Base-by-base conservation (phyloP, 208 protist genomes). In the Acanthamoeba castellanii region DNA sequence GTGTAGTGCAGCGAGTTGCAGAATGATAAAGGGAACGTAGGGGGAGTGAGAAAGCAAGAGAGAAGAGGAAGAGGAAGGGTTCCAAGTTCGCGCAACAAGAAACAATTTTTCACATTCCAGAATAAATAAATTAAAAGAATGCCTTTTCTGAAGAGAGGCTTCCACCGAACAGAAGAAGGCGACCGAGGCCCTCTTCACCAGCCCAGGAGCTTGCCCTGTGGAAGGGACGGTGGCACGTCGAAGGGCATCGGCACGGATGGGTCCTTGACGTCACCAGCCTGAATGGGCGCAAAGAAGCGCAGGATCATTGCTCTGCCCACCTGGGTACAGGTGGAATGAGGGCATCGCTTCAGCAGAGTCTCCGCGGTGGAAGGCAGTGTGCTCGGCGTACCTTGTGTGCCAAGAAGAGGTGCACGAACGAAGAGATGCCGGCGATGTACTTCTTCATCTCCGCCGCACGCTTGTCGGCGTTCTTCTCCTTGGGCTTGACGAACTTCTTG, bases 401-500 rank as follows among this genome's bases (percentile, higher is more conserved):
- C 18, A 85, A 34, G 78, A 37, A 85, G 47, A 85, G 78, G 30
- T 85, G 78, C 16, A 85, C 78, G 45, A 85, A 85, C 45, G 78
- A 85, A 52, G 78, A 85, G 47, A 85, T 85, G 22, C 78, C 78
- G n/a, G 78, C 78, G 11, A 85, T 32, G 47, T 85, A 85, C 47
- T 59, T 85, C 78, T 85, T 85, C 78, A 85, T 85, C 78, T 85
- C 78, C 9, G 78, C 47, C 25, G n/a, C 45, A 27, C 78, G 37
- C 78, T 85, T 85, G 78, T 85, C 78, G 16, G 45, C 45, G 47
- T 85, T 85, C 78, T 85, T 85, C 78, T 50, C 78, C 14, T 85
- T 85, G 30, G 78, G 78, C 78, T 85, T 85, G 11, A 85, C 78
- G 45, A 85, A 85, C 45, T 85, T 85, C n/a, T 85, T 85, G 45